Base-by-base conservation (phyloP, 202 grass and related monocot genomes). In the Dendrocalamus latiflorus region DNA sequence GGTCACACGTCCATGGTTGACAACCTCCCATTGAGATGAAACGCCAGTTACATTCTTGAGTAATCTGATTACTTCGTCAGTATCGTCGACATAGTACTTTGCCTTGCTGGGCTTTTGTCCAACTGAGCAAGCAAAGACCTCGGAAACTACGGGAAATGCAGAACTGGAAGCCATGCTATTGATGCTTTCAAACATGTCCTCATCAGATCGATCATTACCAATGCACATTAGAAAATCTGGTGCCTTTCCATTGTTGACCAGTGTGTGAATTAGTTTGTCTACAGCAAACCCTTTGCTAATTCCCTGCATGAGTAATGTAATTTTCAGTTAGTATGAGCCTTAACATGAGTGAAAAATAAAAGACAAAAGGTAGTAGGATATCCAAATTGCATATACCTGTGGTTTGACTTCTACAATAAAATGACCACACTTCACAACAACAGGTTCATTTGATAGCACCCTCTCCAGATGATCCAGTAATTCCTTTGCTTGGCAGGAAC, bases 331-430 rank as follows among this genome's bases (percentile, higher is more conserved):
- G 65, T 24, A 2, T 0, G 2, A 16, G 39, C 6, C 54, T 51
- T 37, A 61, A 48, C 70, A 84, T 51, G 36, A 82, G 24, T 63
- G 20, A 56, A 70, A 50, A 37, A 80, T 30, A 47, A 14, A 25
- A 53, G 24, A 72, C 53, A 68, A 64, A 79, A 53, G 28, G 38
- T 63, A 41, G 22, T 43, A 56, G n/a, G 17, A 17, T 16, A 18
- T 30, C 6, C 1, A 22, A 81, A 56, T 26, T 71, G 42, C 44
- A 57, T 49, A 60, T 69, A 98, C 95, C 95, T 94, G 95, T 5
- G 88, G 92, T 83, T 98, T 98, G 24, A 98, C 95, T 93, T 98
- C 95, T 8, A 98, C 95, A 43, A 98, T 98, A 75, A 91, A 90
- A 67, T 98, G 95, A 21, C 95, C 95, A 14, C 84, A 68, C 78